Conservation (phyloP, 805 yeast species). For the Metschnikowia peoriensis region DNA sequence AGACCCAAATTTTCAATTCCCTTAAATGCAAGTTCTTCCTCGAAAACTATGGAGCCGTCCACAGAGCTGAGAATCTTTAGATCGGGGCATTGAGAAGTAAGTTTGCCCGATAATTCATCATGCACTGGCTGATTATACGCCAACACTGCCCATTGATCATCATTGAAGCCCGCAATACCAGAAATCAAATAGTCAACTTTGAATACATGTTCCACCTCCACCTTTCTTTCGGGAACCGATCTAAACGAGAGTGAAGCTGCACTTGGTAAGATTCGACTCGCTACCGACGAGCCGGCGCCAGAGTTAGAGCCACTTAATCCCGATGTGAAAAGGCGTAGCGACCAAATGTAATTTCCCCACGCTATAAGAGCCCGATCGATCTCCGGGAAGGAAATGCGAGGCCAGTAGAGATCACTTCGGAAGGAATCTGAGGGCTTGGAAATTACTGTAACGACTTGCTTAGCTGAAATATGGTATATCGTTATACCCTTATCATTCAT, state of each 20-base stretch:
- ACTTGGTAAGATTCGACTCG: constrained; percentile 46
- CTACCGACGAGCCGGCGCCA: constrained; percentile 23
- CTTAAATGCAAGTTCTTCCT: constrained; percentile 71
- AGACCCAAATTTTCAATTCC: constrained; percentile 57
- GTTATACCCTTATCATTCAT: constrained; percentile 79
- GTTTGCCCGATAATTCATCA: constrained; percentile 17
- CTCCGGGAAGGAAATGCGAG: constrained; percentile 67
- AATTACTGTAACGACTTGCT: constrained; percentile 48
- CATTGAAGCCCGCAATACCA: constrained; percentile 75
- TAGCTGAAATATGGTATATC: constrained; percentile 56
- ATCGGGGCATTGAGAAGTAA: constrained; percentile 60
- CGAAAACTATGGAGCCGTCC: constrained; percentile 70
- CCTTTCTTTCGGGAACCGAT: constrained; percentile 39
- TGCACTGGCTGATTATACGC: constrained; percentile 46
- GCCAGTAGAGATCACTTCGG: constrained; percentile 81
- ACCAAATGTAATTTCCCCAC: constrained; percentile 83
- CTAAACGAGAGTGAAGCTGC: constrained; percentile 55
- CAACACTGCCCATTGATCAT: constrained; percentile 63
- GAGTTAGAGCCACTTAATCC: constrained; percentile 1
- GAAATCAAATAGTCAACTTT: constrained; percentile 57
- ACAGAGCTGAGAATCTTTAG: constrained; percentile 62
- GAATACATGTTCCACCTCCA: constrained; percentile 49
- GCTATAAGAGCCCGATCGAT: constrained; percentile 68
- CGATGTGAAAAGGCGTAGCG: constrained; percentile 41
- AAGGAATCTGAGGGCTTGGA: constrained; percentile 55